A percentile compares a stretch with the other conserved stretches of the same genome.
These are phyloP conservation scores for Phaeosphaeria sp. DNA, from an alignment of 2,329 filamentous ascomycete species.

Conservation along the genomic window DNA sequence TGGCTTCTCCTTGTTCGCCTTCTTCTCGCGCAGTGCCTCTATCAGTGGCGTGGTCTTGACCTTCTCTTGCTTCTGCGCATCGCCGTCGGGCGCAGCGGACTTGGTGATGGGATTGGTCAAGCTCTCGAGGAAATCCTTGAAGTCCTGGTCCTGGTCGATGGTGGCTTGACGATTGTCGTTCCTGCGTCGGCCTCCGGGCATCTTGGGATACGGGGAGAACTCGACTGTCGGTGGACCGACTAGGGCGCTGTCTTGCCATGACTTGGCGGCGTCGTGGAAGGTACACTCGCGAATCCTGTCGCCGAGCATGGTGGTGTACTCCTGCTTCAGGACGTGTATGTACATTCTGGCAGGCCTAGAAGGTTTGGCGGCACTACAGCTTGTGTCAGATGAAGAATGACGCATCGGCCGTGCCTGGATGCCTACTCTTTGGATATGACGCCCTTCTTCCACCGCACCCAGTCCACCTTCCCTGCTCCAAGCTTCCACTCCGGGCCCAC, in stretches of 20 bases:
- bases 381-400: slow-evolving; percentile 10
- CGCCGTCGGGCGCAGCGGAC: slow-evolving; percentile 59
- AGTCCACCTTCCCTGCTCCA: slow-evolving; percentile 84
- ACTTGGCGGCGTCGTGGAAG: slow-evolving; percentile 84
- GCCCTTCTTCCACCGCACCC: slow-evolving; percentile 74
- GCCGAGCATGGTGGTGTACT: slow-evolving; percentile 70
- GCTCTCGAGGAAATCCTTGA: slow-evolving; percentile 88
- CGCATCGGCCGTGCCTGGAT: background rate
- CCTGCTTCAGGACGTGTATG: slow-evolving; percentile 76
- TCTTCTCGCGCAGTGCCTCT: slow-evolving; percentile 90
- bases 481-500: slow-evolving; percentile 82
- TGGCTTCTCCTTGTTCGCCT: slow-evolving; percentile 72
- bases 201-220: slow-evolving; percentile 82
- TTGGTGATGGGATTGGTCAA: slow-evolving; percentile 77
- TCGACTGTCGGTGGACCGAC: slow-evolving; percentile 82
- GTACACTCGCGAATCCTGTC: slow-evolving; percentile 71
- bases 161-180: slow-evolving; percentile 88
- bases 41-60: slow-evolving; percentile 86
- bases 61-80: slow-evolving; percentile 64
- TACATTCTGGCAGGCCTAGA: slow-evolving; percentile 83
- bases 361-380: slow-evolving; percentile 68
- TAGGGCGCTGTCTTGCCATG: slow-evolving; percentile 73
- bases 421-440: slow-evolving; percentile 85
- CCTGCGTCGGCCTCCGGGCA: slow-evolving; percentile 75
- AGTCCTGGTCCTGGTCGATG: slow-evolving; percentile 95